A percentile compares a stretch with the other conserved stretches of the same genome.
Conservation (phyloP, 768 basidiomycete genomes). For the Phylloporus sp. region DNA sequence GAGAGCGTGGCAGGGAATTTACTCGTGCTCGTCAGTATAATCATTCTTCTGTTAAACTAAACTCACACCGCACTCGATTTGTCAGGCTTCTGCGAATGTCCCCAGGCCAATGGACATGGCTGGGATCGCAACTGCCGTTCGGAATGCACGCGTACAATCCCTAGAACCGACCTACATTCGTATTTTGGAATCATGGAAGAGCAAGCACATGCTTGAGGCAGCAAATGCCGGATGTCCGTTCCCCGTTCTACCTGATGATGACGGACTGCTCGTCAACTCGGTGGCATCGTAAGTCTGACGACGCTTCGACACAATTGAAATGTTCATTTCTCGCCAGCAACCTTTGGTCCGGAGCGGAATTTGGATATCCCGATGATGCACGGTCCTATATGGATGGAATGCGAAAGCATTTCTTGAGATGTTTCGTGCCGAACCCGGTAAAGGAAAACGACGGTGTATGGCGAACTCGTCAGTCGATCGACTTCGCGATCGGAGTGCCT, state of each 20-base stretch:
- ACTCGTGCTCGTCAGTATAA: too few species aligned
- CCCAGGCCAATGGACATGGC: conserved; percentile 15
- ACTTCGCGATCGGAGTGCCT: conserved; percentile 22
- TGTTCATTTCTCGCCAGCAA: conserved; percentile 6
- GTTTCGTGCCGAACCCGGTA: conserved; percentile 23
- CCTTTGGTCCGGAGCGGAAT: conserved; percentile 22
- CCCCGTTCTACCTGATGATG: conserved; percentile 7
- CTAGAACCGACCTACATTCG: conserved; percentile 14
- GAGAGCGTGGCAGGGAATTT: conserved; percentile 19
- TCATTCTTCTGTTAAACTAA: conserved; percentile 2
- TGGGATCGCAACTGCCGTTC: conserved; percentile 16
- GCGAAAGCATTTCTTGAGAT: conserved; percentile 18
- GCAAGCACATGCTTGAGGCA: conserved; percentile 15
- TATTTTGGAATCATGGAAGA: conserved; percentile 18
- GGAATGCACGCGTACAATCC: conserved; percentile 12
- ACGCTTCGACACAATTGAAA: background rate
- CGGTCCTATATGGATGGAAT: conserved; percentile 15
- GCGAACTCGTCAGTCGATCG: conserved; percentile 15
- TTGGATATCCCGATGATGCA: conserved; percentile 17
- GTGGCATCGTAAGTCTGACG: conserved; percentile 15
- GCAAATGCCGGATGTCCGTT: conserved; percentile 17
- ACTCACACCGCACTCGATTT: too few species aligned
- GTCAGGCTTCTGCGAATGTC: conserved; percentile 13
- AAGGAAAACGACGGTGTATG: conserved; percentile 19
- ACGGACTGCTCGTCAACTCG: conserved; percentile 19